phyloP scores from a whole-genome alignment of 176 grass and related monocot species.

The Elaeis guineensis region DNA sequence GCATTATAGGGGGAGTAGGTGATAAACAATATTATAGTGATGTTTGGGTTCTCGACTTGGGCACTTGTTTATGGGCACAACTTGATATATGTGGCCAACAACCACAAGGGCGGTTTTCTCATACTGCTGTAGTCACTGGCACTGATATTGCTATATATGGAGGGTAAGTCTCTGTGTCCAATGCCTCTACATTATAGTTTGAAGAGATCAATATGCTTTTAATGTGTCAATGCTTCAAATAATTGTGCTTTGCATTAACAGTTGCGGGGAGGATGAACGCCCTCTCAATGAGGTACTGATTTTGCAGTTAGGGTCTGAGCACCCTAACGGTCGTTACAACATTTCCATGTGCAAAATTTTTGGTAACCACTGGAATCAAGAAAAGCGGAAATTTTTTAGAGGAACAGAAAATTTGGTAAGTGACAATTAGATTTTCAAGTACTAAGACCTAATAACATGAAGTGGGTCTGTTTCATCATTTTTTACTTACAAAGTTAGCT shows the following conservation, averaged over 20 bases:
- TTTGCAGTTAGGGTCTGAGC: slow-evolving; percentile 83
- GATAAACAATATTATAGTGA: slow-evolving; percentile 96
- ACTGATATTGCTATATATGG: slow-evolving; percentile 85
- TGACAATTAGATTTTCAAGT: neutral
- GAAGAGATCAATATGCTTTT: no score
- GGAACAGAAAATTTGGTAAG: slow-evolving; percentile 34
- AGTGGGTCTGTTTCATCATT: no score
- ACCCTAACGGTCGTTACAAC: slow-evolving; percentile 91
- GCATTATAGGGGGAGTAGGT: slow-evolving; percentile 88
- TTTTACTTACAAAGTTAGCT: neutral
- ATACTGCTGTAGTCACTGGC: slow-evolving; percentile 59
- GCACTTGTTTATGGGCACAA: slow-evolving; percentile 50
- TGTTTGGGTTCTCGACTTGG: slow-evolving; percentile 84
- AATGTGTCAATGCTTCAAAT: no score
- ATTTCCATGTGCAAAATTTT: slow-evolving; percentile 93
- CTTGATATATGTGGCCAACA: slow-evolving; percentile 77
- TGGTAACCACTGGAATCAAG: slow-evolving; percentile 85
- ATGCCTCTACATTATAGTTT: neutral
- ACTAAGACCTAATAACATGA: no score
- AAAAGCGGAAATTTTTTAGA: slow-evolving; percentile 64
- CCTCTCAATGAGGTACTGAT: slow-evolving; percentile 88
- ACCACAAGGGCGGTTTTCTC: slow-evolving; percentile 88
- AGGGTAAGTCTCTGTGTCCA: slow-evolving; percentile 45
- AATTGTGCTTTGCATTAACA: slow-evolving; percentile 20
- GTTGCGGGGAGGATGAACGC: slow-evolving; percentile 84